Evolutionary conservation across 2,329 filamentous ascomycete species (phyloP).

Genomic region (Epichloe amarillans): DNA sequence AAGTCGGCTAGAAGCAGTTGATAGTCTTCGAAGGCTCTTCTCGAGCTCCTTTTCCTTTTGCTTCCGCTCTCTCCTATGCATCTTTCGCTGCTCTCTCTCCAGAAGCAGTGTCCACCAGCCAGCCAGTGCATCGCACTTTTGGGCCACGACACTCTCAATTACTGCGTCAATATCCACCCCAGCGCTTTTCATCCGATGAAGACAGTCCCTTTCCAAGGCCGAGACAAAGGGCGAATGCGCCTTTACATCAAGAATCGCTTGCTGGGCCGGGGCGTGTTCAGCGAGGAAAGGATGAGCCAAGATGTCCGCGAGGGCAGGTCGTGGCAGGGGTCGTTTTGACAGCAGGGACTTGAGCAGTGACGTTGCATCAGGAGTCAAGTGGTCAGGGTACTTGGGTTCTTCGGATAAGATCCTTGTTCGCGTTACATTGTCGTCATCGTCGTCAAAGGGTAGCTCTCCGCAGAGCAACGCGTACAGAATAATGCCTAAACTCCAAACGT

Average conservation of each 20-base stretch:
- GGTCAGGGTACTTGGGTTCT: conserved; percentile 74
- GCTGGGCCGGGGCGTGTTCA: conserved; percentile 77
- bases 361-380: conserved; percentile 64
- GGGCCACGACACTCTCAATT: conserved; percentile 83
- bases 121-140: conserved; percentile 77
- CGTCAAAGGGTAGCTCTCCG: conserved; percentile 86
- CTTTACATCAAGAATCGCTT: conserved; percentile 73
- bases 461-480: conserved; percentile 73
- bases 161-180: conserved; percentile 90
- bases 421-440: conserved; percentile 82
- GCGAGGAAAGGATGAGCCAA: conserved; percentile 76
- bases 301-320: conserved; percentile 74
- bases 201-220: conserved; percentile 72
- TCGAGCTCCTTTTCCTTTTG: conserved; percentile 76
- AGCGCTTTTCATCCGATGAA: conserved; percentile 84
- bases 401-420: conserved; percentile 73
- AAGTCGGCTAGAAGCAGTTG: conserved; percentile 76
- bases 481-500: conserved; percentile 85
- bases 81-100: conserved; percentile 88
- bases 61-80: conserved; percentile 64
- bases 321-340: conserved; percentile 75
- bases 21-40: conserved; percentile 67
- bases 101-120: conserved; percentile 94
- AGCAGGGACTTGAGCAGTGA: conserved; percentile 67
- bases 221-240: conserved; percentile 76